Conservation (phyloP, 2,329 filamentous ascomycete species). For the Pseudocercospora fuligena region DNA sequence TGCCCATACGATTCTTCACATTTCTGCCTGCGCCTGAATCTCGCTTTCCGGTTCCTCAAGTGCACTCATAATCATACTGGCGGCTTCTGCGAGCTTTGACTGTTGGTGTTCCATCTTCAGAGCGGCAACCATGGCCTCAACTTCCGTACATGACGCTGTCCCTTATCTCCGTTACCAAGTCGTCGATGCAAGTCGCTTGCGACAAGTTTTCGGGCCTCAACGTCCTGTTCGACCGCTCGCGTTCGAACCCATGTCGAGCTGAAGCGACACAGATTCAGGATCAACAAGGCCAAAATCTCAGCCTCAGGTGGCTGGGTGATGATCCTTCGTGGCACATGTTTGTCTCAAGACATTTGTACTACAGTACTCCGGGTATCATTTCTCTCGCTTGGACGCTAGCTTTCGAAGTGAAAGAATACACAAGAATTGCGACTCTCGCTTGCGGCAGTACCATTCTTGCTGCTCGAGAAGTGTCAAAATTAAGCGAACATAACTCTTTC, state of each 20-base stretch:
- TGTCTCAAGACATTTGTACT: no score
- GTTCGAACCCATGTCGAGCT: constrained; percentile 7
- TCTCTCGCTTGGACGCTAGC: neutral
- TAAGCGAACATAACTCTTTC: no score
- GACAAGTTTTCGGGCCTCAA: neutral
- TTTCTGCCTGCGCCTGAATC: neutral
- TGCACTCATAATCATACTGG: neutral
- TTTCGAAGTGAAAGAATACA: neutral
- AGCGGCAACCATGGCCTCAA: neutral
- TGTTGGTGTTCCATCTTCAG: neutral
- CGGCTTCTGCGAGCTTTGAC: constrained; percentile 3
- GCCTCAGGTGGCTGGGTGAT: constrained; percentile 4
- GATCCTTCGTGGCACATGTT: constrained; percentile 4
- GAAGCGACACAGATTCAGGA: constrained; percentile 5
- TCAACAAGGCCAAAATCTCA: neutral
- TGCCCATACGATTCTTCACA: neutral
- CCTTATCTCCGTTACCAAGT: no score
- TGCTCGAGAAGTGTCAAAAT: no score
- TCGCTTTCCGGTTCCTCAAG: no score
- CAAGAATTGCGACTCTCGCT: no score
- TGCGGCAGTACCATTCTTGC: no score
- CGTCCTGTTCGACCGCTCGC: neutral
- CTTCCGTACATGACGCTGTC: neutral
- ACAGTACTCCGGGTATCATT: neutral
- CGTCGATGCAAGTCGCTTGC: no score